Evolutionary conservation across 495 filamentous ascomycete species (phyloP), one percentile per base, ranked within the genome.

Genomic region (Neurospora terricola): DNA sequence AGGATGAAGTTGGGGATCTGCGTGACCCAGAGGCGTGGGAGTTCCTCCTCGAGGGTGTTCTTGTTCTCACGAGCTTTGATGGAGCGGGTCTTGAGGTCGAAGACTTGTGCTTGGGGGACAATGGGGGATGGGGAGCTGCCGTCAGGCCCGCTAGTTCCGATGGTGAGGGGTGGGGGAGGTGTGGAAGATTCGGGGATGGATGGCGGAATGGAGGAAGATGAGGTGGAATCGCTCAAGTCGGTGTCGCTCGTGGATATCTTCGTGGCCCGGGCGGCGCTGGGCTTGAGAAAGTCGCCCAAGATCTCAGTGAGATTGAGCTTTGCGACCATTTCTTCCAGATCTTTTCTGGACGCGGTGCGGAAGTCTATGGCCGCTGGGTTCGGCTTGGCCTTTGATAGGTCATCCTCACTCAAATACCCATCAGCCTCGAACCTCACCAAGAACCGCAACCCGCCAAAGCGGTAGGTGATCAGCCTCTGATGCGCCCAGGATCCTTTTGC

Each of bases 21-120:
- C 2, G 82, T 74, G 0, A 91, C 37, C 90, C 89, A 92, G 8
- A 92, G 82, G 2, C 88, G 82, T 5, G 86, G 84, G 14, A 89
- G 75, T 45, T 88, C 82, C 2, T 87, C 86, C 2, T 59, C 73
- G 9, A 84, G 74, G 30, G 79, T 76, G 34, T 79, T 73, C n/a
- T 71, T 72, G 10, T 68, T 62, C 40, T 10, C 12, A 27, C 69
- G 76, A 30, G 76, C 76, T 38, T 81, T 80, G 54, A 83, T 77
- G 27, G 83, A 85, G 10, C 89, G 85, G 1, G 91, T 93, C 75
- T 92, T 92, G 69, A 93, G 81, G 72, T 92, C 90, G 76, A 92
- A 89, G n/a, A 91, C 79, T 10, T 83, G 78, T 5, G 78, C 38
- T 70, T 91, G 90, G 10, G 84, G 81, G 7, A 87, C 71, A 27